Evolutionary conservation across 768 basidiomycete species (phyloP), one percentile per base, ranked within the genome.

Genomic region (Auricularia sp.): DNA sequence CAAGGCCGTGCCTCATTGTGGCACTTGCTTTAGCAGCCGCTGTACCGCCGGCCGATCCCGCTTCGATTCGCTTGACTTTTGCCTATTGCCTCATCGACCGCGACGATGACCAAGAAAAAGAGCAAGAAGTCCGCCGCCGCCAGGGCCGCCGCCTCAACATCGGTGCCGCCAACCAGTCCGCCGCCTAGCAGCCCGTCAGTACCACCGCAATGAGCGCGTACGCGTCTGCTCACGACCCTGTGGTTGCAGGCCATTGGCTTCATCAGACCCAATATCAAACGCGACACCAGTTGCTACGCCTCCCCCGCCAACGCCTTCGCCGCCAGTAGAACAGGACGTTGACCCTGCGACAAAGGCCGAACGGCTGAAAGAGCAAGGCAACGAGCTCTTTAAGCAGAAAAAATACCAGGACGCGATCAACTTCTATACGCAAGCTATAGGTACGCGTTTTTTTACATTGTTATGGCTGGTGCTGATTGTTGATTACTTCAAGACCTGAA

Each of bases 261-360:
- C 43, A 18, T 18, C 43, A 44, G 43, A 44, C 3, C 43, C 43
- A 44, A 10, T 11, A 18, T 18, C 43, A 10, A 44, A 18, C 43
- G 43, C 2, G 18, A 10, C 10, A 10, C 11, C 43, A 44, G 10
- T 3, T 18, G 10, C 43, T 10, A 10, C 43, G 10, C 43, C 43
- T 11, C 43, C 43, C 11, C 43, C 18, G 47, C 3, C 3, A 16
- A 16, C 47, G 16, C 21, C 47, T 16, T 5, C 8, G 47, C 47
- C 47, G 43, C 43, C 43, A 44, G 11, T 44, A 16, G 47, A 51
- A 18, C 18, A 1, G 11, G 21, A 51, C 47, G 82, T 92, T 51
- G 88, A 86, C 72, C 84, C 89, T 6, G 80, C 91, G 21, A 90
- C 87, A 68, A 88, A 90, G 42, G 84, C 94, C 14, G 92, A 95